Percentiles rank a stretch among this genome's conserved stretches.
phyloP scores from a whole-genome alignment of 768 basidiomycete species.

The Phlegmacium glaucopus region DNA sequence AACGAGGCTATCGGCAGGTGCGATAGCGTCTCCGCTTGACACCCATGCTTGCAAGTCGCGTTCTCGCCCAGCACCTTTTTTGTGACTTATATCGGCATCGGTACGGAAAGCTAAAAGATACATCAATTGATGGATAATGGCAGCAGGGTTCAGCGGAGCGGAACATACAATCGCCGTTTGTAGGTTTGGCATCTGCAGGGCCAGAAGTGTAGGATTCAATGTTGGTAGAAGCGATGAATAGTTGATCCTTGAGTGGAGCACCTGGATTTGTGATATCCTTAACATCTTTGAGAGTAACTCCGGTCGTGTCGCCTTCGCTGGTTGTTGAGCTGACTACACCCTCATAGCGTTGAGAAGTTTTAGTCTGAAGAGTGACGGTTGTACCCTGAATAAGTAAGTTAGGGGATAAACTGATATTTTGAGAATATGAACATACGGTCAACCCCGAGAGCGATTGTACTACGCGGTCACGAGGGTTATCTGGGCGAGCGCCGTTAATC shows the following conservation, averaged over 20 bases:
- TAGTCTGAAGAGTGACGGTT: conserved; percentile 72
- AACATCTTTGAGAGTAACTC: conserved; percentile 74
- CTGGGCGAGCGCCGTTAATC: conserved; percentile 47
- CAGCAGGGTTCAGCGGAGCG: neutral
- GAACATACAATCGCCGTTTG: conserved; percentile 70
- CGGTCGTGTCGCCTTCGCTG: conserved; percentile 63
- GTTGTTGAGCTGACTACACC: conserved; percentile 62
- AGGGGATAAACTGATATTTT: neutral
- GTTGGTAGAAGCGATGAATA: conserved; percentile 69
- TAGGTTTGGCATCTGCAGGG: conserved; percentile 64
- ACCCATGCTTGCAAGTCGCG: conserved; percentile 85
- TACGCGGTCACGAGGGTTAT: conserved; percentile 52
- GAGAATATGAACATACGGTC: conserved; percentile 47
- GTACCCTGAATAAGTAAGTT: conserved; percentile 51
- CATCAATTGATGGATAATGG: conserved; percentile 1
- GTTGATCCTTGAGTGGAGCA: conserved; percentile 62
- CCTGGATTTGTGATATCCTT: conserved; percentile 68
- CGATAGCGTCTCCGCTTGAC: conserved; percentile 35
- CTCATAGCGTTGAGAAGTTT: conserved; percentile 69
- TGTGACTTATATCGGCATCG: conserved; percentile 72
- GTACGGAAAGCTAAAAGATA: conserved; percentile 67
- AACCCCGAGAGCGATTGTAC: conserved; percentile 67
- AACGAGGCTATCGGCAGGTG: conserved; percentile 22
- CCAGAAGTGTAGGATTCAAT: conserved; percentile 74
- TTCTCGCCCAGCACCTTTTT: conserved; percentile 50